These are phyloP conservation scores for Coniferiporia weirii DNA, from an alignment of 1,284 basidiomycete genomes.

Conservation along the genomic window DNA sequence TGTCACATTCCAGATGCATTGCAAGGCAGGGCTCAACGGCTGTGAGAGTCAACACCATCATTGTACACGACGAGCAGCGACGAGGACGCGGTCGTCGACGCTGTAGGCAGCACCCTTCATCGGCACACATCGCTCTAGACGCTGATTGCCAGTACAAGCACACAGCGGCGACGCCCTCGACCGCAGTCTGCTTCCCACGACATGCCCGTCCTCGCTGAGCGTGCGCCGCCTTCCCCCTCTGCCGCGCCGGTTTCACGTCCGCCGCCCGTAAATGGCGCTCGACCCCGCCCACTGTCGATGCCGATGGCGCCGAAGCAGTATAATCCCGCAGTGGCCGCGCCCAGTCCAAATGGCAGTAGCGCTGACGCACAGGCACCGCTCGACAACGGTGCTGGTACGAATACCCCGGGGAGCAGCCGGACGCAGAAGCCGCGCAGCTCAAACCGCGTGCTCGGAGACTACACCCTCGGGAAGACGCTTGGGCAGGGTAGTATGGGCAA, in stretches of 20 bases:
- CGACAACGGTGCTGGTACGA: background rate
- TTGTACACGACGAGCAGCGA: constrained; percentile 3
- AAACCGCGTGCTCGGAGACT: constrained; percentile 84
- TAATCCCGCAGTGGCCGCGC: background rate
- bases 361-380: background rate
- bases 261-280: constrained; percentile 10
- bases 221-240: constrained; percentile 9
- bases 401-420: background rate
- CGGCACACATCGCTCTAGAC: background rate
- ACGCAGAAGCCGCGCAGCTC: constrained; percentile 12
- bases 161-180: background rate
- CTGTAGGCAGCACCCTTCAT: background rate
- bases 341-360: background rate
- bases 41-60: too few relatives aligned
- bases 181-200: background rate
- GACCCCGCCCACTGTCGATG: constrained; percentile 17
- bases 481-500: constrained; percentile 99
- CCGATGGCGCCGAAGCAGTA: constrained; percentile 16
- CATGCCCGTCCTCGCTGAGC: constrained; percentile 16
- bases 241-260: constrained; percentile 8
- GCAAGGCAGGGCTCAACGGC: too few relatives aligned
- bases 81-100: background rate
- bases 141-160: background rate
- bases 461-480: constrained; percentile 94
- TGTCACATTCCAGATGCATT: too few relatives aligned